Evolutionary conservation across 164 flowering plant genomes (phyloP).

Genomic region (Vitis labrusca): DNA sequence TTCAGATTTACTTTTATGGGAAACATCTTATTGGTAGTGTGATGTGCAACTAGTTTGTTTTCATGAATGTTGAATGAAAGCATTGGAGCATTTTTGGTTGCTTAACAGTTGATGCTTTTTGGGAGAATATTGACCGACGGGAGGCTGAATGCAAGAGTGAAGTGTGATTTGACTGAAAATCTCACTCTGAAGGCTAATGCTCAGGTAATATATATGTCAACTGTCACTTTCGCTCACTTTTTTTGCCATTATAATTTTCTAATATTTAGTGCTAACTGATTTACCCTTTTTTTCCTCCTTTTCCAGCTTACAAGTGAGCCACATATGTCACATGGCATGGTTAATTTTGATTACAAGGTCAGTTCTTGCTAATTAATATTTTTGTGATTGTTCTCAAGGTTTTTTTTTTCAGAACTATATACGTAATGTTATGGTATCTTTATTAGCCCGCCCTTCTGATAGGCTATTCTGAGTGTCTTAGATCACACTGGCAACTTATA

Average conservation of each 20-base stretch:
- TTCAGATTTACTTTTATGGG: neutral
- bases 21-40: neutral
- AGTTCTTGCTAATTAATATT: neutral
- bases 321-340: slow-evolving; percentile 88
- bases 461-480: neutral
- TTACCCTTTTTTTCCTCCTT: slow-evolving; percentile 12
- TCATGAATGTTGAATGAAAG: neutral
- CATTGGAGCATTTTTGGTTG: neutral
- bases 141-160: slow-evolving; percentile 73
- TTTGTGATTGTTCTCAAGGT: neutral
- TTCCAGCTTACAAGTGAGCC: slow-evolving; percentile 86
- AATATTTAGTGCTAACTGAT: neutral
- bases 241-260: neutral
- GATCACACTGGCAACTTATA: neutral
- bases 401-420: neutral
- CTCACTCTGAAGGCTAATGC: slow-evolving; percentile 79
- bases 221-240: neutral
- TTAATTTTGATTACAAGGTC: slow-evolving; percentile 91
- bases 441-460: neutral
- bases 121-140: slow-evolving; percentile 90
- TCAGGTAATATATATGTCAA: slow-evolving; percentile 44
- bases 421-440: neutral
- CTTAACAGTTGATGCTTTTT: slow-evolving; percentile 72
- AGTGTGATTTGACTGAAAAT: slow-evolving; percentile 73
- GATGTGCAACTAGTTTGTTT: neutral